Evolutionary conservation across 768 basidiomycete genomes (phyloP).

Genomic region (Mycena alexandri): DNA sequence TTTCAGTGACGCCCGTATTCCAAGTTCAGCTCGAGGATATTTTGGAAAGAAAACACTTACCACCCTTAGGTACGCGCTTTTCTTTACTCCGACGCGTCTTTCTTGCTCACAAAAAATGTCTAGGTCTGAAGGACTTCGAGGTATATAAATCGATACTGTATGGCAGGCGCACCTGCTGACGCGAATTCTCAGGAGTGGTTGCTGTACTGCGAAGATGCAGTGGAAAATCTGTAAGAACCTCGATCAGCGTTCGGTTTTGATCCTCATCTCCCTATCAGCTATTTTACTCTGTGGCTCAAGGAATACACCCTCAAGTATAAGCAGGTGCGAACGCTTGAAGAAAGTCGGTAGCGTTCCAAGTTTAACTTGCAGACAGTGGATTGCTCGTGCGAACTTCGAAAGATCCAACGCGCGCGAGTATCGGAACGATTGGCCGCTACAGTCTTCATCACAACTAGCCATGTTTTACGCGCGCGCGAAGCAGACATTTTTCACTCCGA

Average conservation of each 20-base stretch:
- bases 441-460: slow-evolving; percentile 67
- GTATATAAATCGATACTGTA: slow-evolving; percentile 45
- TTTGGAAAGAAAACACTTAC: slow-evolving; percentile 80
- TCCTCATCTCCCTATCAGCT: slow-evolving; percentile 55
- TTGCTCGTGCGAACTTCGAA: slow-evolving; percentile 50
- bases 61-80: slow-evolving; percentile 69
- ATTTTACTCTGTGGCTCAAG: slow-evolving; percentile 85
- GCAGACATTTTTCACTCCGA: slow-evolving; percentile 83
- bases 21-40: slow-evolving; percentile 81
- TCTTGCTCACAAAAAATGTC: slow-evolving; percentile 9
- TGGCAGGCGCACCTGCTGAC: not conserved
- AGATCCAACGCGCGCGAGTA: slow-evolving; percentile 47
- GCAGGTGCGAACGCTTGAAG: slow-evolving; percentile 21
- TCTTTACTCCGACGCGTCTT: slow-evolving; percentile 14
- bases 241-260: not conserved
- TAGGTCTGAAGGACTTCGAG: slow-evolving; percentile 80
- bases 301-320: slow-evolving; percentile 71
- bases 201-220: slow-evolving; percentile 79
- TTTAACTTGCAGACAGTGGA: slow-evolving; percentile 47
- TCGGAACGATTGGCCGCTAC: slow-evolving; percentile 53
- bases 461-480: slow-evolving; percentile 86
- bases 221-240: slow-evolving; percentile 76
- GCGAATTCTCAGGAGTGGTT: slow-evolving; percentile 71
- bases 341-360: no score
- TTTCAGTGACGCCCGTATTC: slow-evolving; percentile 73